Evolutionary conservation across 176 grass and related monocot genomes (phyloP), one percentile per base, ranked within the genome.

Genomic region (Phragmites australis): DNA sequence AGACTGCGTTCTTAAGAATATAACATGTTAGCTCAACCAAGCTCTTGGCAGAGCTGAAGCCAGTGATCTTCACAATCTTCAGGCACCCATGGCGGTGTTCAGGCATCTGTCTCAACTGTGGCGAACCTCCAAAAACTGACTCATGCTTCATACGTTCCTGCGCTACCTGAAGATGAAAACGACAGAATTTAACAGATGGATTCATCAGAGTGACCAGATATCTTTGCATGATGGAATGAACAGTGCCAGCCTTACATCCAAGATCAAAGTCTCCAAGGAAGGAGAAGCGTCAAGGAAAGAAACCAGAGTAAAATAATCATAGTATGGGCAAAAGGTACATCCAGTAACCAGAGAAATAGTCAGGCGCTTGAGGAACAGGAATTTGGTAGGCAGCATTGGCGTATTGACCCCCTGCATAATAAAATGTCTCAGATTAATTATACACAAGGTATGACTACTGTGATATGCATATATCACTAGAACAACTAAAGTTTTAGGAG

Each of bases 251-350:
- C 58, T 74, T 74, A 83, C 81, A 83, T 18, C 8, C 37, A 83
- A 30, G 2, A 53, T 2, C 2, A 53, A 83, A 23, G 40, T 75
- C 49, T 67, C 59, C 49, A 83, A 31, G 37, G 6, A 43, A 67
- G 81, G 81, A 67, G 71, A 83, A 22, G 48, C 81, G 1, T 67
- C 81, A n/a, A 77, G 39, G 25, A 62, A 77, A 46, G 23, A 77
- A 15, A n/a, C 42, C 1, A 77, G 18, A 62, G 71, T 76, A 13
- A 66, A 56, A 67, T 67, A 75, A 67, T 76, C 81, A 67, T 83
- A 83, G 4, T 25, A 19, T 7, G 19, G 41, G 6, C 2, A 47
- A 16, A 3, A 1, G 19, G 18, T 14, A 23, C 0, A 15, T 70
- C 0, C 8, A 15, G 2, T 1, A 23, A 43, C 10, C 21, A 29